Evolutionary conservation across 179 eudicot genomes (phyloP), one percentile per base, ranked within the genome.

Genomic region (Pouteria campechiana): DNA sequence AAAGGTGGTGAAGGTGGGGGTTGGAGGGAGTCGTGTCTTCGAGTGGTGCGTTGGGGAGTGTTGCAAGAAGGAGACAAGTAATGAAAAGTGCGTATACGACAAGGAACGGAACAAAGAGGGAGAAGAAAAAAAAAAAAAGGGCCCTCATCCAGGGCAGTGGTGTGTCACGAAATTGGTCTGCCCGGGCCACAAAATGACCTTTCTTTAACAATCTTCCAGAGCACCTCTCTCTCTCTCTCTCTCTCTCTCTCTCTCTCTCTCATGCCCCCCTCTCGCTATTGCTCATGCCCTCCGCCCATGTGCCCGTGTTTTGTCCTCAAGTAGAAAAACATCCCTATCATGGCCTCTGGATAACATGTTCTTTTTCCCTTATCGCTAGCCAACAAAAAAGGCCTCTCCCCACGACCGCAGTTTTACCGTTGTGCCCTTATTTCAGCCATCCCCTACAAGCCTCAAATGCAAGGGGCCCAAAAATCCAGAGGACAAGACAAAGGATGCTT

Each of bases 271-370:
- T n/a, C n/a, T n/a, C n/a, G n/a, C n/a, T n/a, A n/a, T n/a, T n/a
- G n/a, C n/a, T n/a, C n/a, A n/a, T n/a, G n/a, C n/a, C n/a, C n/a
- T n/a, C n/a, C n/a, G n/a, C 55, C 55, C 68, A 67, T 61, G 73
- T 67, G 60, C 55, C 36, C n/a, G 34, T 52, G 65, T 57, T 51
- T 63, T 57, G 61, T 58, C 50, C 57, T 52, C 55, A 22, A 31
- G 50, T 32, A 52, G 61, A 62, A 68, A 67, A 37, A 57, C 54
- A 32, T 51, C 47, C 13, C 1, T 32, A 44, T 61, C 55, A 52
- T 34, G 23, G 7, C 50, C 41, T 27, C n/a, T n/a, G n/a, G 41
- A 12, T 32, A 30, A 7, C 44, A 48, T 38, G 54, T 41, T 36
- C 42, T 12, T 21, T 28, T 33, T 58, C 31, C 10, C 43, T 44